Evolutionary conservation across 2,329 filamentous ascomycete species (phyloP).

Genomic region (Fusarium illudens): DNA sequence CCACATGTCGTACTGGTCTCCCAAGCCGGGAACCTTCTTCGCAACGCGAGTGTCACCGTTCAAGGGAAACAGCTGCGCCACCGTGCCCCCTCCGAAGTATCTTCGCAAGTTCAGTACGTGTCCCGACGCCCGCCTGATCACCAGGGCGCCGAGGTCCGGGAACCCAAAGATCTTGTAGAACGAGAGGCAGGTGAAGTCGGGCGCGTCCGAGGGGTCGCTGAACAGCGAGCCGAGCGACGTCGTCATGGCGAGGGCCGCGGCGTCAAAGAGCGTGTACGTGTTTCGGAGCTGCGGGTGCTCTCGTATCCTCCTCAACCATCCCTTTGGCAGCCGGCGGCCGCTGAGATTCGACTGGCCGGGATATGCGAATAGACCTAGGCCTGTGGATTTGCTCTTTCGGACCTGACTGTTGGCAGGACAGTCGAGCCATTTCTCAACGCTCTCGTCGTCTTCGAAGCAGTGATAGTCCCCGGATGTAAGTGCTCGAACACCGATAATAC

Average conservation of each 20-base stretch:
- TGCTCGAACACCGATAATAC: constrained; percentile 74
- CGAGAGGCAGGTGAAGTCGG: constrained; percentile 68
- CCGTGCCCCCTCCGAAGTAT: constrained; percentile 75
- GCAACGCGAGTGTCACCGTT: constrained; percentile 33
- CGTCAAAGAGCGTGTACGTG: constrained; percentile 66
- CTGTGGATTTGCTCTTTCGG: constrained; percentile 26
- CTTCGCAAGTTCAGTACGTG: constrained; percentile 62
- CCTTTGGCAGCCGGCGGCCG: constrained; percentile 66
- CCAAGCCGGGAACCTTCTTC: constrained; percentile 53
- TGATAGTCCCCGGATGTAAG: constrained; percentile 60
- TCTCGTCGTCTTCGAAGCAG: constrained; percentile 69
- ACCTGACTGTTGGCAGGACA: constrained; percentile 32
- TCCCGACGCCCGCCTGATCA: constrained; percentile 64
- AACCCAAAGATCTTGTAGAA: constrained; percentile 75
- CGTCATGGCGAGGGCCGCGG: constrained; percentile 71
- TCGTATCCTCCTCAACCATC: constrained; percentile 59
- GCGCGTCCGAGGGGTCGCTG: constrained; percentile 58
- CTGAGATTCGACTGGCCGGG: constrained; percentile 77
- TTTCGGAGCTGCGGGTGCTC: constrained; percentile 34
- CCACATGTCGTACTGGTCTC: constrained; percentile 47
- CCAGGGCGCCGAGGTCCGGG: constrained; percentile 68
- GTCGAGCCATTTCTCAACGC: constrained; percentile 56
- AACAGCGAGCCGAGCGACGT: constrained; percentile 62
- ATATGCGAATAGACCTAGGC: constrained; percentile 64
- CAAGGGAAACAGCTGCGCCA: constrained; percentile 59